These are phyloP conservation scores for Phytomonas sp. DNA, from an alignment of 208 protist genomes.

Conservation along the genomic window DNA sequence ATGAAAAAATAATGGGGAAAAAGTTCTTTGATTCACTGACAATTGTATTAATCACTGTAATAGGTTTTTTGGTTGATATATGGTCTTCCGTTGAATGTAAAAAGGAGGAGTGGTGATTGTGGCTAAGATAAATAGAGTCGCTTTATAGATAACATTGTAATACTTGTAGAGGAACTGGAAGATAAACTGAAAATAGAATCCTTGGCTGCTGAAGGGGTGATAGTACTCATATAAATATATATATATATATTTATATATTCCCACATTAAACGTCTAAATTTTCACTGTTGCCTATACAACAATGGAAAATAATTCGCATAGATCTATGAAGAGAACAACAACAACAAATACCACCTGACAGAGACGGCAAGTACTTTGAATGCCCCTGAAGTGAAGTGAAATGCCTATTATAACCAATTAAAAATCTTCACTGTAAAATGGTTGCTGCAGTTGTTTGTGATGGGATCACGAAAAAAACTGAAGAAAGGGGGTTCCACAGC, in stretches of 20 bases:
- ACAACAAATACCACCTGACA: neutral
- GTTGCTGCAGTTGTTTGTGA: neutral
- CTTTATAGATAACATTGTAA: neutral
- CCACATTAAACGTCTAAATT: neutral
- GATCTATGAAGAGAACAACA: neutral
- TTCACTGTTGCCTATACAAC: neutral
- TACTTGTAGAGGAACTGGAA: neutral
- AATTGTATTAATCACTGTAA: neutral
- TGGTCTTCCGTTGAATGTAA: neutral
- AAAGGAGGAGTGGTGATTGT: neutral
- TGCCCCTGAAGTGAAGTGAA: neutral
- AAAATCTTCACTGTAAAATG: too few species aligned
- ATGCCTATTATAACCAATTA: too few species aligned
- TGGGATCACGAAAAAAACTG: neutral
- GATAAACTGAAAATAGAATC: neutral
- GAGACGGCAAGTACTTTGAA: neutral
- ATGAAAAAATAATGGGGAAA: neutral
- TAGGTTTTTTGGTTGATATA: neutral
- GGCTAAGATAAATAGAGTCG: neutral
- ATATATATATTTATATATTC: too few species aligned
- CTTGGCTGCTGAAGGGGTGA: neutral
- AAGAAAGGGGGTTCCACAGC: neutral
- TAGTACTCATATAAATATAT: neutral
- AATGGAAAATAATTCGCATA: neutral
- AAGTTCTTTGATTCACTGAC: neutral